Conservation (phyloP, 208 protist genomes). For the Crithidia fasciculata region DNA sequence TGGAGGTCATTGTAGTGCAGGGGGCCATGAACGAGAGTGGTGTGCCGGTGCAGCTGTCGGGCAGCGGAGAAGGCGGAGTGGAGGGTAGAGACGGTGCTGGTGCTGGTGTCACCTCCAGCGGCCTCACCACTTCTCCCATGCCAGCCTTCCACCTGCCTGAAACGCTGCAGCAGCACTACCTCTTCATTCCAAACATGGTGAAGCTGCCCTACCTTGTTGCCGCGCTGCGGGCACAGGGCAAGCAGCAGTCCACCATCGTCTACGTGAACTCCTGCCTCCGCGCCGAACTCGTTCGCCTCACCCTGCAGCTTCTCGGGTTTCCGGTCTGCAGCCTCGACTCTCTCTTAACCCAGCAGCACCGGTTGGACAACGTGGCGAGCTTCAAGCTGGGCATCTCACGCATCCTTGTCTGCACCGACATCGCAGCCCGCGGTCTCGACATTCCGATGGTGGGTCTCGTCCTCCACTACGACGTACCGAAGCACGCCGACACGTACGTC, state of each 20-base stretch:
- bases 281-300: slow-evolving; percentile 85
- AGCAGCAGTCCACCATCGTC: slow-evolving; percentile 81
- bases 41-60: not conserved
- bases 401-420: slow-evolving; percentile 91
- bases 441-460: slow-evolving; percentile 96
- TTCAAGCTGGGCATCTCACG: slow-evolving; percentile 95
- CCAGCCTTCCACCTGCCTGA: slow-evolving; percentile 41
- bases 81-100: not conserved
- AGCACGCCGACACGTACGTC: slow-evolving; percentile 96
- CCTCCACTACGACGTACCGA: slow-evolving; percentile 98
- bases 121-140: not conserved
- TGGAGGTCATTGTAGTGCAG: slow-evolving; percentile 36
- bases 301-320: slow-evolving; percentile 93
- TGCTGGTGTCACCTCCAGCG: not conserved
- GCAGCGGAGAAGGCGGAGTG: not conserved
- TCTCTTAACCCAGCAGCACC: slow-evolving; percentile 96
- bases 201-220: slow-evolving; percentile 85
- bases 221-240: slow-evolving; percentile 56
- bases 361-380: slow-evolving; percentile 96
- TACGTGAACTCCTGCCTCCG: slow-evolving; percentile 88
- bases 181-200: slow-evolving; percentile 87
- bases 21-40: slow-evolving; percentile 12
- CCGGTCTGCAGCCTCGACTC: slow-evolving; percentile 97
- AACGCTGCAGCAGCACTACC: slow-evolving; percentile 62
- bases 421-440: slow-evolving; percentile 96